Conservation (phyloP, 495 filamentous ascomycete genomes). For the Talaromyces adpressus region DNA sequence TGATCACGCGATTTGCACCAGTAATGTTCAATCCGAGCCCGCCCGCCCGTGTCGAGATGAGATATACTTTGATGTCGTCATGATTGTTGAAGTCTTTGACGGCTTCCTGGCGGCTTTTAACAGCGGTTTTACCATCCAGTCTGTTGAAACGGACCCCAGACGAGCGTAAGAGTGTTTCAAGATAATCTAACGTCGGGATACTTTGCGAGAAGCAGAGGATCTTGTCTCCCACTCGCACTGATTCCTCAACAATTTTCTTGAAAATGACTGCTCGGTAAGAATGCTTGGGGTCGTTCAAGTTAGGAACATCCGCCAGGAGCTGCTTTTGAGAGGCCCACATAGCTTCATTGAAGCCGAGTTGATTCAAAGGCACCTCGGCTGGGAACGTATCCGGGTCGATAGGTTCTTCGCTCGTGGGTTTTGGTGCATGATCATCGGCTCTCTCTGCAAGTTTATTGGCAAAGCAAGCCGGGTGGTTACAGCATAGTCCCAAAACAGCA, state of each 20-base stretch:
- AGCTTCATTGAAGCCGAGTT: slow-evolving; percentile 21
- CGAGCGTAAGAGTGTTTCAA: slow-evolving; percentile 47
- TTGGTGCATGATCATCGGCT: slow-evolving; percentile 17
- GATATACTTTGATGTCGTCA: slow-evolving; percentile 46
- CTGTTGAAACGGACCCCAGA: slow-evolving; percentile 39
- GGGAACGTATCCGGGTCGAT: slow-evolving; percentile 21
- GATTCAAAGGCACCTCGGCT: slow-evolving; percentile 20
- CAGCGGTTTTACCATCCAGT: slow-evolving; percentile 57
- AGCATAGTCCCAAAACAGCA: slow-evolving; percentile 53
- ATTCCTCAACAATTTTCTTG: slow-evolving; percentile 56
- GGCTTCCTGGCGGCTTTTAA: slow-evolving; percentile 47
- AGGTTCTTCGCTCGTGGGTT: slow-evolving; percentile 20
- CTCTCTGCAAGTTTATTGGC: slow-evolving; percentile 40
- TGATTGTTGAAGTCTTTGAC: slow-evolving; percentile 61
- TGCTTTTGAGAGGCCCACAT: slow-evolving; percentile 19
- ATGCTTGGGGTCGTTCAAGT: slow-evolving; percentile 28
- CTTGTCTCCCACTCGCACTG: slow-evolving; percentile 56
- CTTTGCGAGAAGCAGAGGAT: slow-evolving; percentile 72
- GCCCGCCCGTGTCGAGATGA: slow-evolving; percentile 80
- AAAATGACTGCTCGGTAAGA: slow-evolving; percentile 66
- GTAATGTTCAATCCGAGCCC: slow-evolving; percentile 77
- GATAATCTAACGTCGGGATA: slow-evolving; percentile 58
- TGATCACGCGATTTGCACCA: slow-evolving; percentile 80
- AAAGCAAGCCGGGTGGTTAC: slow-evolving; percentile 69
- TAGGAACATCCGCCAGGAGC: slow-evolving; percentile 21